Base-by-base conservation (phyloP, 164 flowering plant species). In the Aristolochia californica region DNA sequence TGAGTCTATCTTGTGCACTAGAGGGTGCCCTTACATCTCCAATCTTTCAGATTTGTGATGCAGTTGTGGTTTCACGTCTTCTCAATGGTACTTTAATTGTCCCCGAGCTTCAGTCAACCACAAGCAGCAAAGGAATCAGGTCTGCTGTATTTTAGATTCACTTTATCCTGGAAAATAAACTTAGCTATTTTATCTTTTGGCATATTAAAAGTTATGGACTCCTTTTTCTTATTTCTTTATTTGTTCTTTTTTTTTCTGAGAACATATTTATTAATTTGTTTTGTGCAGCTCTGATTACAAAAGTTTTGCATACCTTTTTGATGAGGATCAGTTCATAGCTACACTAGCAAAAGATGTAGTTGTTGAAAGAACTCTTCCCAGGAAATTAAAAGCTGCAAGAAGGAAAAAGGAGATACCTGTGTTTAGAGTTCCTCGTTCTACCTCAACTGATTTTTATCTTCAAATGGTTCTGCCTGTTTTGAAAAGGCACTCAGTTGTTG, bases 61-160 rank as follows among this genome's bases (percentile, higher is more conserved):
- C 76, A 5, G 96, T 94, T 62, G 89, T 75, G 20, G 75, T 89
- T 62, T 61, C 99, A 60, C 80, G 97, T 48, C 83, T 94, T 71
- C 85, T 94, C 3, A 89, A 94, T 78, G 96, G 96, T 55, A 83
- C 96, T 20, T 65, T 94, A 47, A 97, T 89, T 50, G 72, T 87
- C 69, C 99, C 99, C 11, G 97, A 94, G 74, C 80, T 94, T 57
- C 95, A 83, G 64, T 82, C 94, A 60, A 78, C 97, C 45, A 94
- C 97, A 60, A 87, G 96, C 72, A 87, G 83, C 76, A 94, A 94
- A 58, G 99, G 99, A 62, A 87, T 89, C 66, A 94, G 99, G 99
- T 89, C 62, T 21, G 24, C 50, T 16, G 67, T 13, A 5, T 61
- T 44, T 43, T 54, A 17, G 13, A 20, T 20, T 15, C 22, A 24